Percentiles rank a stretch among this genome's conserved stretches.
Evolutionary conservation across 2,329 filamentous ascomycete genomes (phyloP).

Genomic region (Phyllosticta citrichinensis): DNA sequence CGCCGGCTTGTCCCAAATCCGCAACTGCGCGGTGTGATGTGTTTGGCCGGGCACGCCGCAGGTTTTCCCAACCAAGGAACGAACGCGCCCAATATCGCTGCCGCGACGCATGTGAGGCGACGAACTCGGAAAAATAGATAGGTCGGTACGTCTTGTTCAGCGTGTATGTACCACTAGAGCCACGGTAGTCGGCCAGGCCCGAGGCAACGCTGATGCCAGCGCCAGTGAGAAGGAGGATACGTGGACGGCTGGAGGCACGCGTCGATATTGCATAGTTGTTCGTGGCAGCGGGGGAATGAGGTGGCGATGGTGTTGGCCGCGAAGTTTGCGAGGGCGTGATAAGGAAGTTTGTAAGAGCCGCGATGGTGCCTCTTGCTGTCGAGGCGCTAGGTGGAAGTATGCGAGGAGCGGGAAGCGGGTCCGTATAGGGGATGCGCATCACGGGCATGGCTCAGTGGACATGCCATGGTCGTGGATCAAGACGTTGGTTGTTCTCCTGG

Average conservation of each 20-base stretch:
- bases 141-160: conserved; percentile 84
- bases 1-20: conserved; percentile 59
- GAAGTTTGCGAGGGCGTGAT: conserved; percentile 43
- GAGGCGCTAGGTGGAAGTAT: conserved; percentile 65
- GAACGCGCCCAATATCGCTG: conserved; percentile 95
- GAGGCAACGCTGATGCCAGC: conserved; percentile 91
- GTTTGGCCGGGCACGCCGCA: conserved; percentile 73
- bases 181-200: conserved; percentile 86
- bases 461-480: conserved; percentile 1
- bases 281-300: not conserved
- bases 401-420: conserved; percentile 63
- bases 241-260: conserved; percentile 10
- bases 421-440: conserved; percentile 85
- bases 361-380: conserved; percentile 61
- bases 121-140: conserved; percentile 88
- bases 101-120: conserved; percentile 67
- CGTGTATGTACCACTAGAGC: conserved; percentile 81
- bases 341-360: conserved; percentile 70
- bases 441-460: conserved; percentile 43
- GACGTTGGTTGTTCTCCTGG: not conserved
- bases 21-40: conserved; percentile 66
- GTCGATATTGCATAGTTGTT: not conserved
- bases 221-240: conserved; percentile 60
- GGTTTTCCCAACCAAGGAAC: conserved; percentile 82
- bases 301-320: conserved; percentile 25